Conservation (phyloP, 257 asterid species). For the Scutellaria barbata region DNA sequence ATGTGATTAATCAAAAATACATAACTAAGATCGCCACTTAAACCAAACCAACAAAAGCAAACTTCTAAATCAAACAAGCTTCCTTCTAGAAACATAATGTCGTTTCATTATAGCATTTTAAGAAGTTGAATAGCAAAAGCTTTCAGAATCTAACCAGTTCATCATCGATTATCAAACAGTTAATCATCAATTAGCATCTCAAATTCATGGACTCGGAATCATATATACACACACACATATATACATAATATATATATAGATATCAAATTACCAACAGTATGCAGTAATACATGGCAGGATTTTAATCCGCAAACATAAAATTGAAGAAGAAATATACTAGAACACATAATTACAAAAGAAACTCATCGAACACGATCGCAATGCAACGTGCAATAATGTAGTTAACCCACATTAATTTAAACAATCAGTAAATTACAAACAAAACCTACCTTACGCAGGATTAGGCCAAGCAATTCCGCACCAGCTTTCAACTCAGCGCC, state of each 20-base stretch:
- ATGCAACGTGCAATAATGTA: neutral
- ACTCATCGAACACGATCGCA: neutral
- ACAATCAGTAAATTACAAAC: neutral
- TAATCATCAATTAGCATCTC: neutral
- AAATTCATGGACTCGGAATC: neutral
- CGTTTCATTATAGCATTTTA: neutral
- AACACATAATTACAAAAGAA: neutral
- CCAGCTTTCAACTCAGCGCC: conserved; percentile 42
- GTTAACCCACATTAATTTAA: neutral
- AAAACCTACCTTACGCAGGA: conserved; percentile 42
- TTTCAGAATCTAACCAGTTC: neutral
- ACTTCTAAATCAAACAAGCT: neutral
- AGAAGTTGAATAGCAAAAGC: neutral
- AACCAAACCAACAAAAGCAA: conserved; percentile 12
- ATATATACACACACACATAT: neutral
- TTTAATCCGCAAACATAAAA: neutral
- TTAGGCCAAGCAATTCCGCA: conserved; percentile 44
- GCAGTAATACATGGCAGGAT: neutral
- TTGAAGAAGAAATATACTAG: neutral
- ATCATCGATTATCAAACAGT: neutral
- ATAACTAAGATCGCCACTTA: conserved; percentile 1
- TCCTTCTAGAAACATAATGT: neutral
- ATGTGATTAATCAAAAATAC: neutral
- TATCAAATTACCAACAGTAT: neutral
- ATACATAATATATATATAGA: too few relatives aligned